Percentiles rank a stretch among this genome's conserved stretches.
Conservation (phyloP, 176 grass and related monocot species). For the Avena atlantica region DNA sequence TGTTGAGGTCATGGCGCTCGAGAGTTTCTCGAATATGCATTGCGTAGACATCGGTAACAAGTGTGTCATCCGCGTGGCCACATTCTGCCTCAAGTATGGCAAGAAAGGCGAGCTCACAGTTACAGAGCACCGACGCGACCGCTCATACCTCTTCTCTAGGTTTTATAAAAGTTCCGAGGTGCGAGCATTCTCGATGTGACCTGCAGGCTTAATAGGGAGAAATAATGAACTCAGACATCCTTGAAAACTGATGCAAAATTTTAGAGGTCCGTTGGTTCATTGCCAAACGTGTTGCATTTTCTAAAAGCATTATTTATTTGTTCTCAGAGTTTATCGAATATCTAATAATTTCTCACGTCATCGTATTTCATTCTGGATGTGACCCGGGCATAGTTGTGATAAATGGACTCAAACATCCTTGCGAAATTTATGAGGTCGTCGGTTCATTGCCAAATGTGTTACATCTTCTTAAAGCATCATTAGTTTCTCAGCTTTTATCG, state of each 20-base stretch:
- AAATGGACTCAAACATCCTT: too few species aligned
- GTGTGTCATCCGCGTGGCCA: background rate
- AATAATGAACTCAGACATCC: background rate
- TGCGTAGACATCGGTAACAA: background rate
- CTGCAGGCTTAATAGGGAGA: too few species aligned
- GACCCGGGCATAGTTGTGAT: too few species aligned
- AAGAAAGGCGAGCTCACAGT: background rate
- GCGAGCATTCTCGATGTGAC: constrained; percentile 12
- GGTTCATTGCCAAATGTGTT: background rate
- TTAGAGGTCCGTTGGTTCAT: too few species aligned
- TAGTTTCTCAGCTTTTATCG: too few species aligned
- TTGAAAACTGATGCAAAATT: background rate
- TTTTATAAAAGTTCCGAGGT: background rate
- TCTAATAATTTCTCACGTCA: too few species aligned
- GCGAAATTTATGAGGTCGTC: background rate
- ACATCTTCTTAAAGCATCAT: too few species aligned
- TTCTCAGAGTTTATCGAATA: too few species aligned
- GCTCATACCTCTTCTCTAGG: background rate
- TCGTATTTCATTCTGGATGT: too few species aligned
- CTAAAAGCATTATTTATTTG: too few species aligned
- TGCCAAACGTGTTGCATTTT: too few species aligned
- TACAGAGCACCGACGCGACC: background rate
- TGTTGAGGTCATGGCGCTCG: background rate
- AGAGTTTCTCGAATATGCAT: background rate
- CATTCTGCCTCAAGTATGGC: background rate